Percentiles rank a stretch among this genome's conserved stretches.
These are phyloP conservation scores for Penicillium arizonense DNA, from an alignment of 495 filamentous ascomycete species.

Conservation along the genomic window DNA sequence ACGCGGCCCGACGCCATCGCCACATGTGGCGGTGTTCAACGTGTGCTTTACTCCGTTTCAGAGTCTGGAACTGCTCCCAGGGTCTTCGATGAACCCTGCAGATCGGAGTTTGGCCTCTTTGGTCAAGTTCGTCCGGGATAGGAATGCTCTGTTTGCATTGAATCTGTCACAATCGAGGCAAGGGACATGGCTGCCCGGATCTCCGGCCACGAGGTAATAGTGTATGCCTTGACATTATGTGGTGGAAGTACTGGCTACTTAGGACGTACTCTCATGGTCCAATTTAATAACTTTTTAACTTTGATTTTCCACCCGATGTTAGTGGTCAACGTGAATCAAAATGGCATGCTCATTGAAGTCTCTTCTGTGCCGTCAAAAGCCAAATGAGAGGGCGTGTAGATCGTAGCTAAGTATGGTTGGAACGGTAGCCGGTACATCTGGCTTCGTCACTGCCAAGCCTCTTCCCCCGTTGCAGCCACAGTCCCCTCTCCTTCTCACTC, in stretches of 20 bases:
- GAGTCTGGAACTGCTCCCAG: too few relatives aligned
- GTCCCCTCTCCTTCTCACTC: slow-evolving; percentile 18
- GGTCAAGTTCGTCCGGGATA: neutral
- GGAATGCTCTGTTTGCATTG: neutral
- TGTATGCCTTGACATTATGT: neutral
- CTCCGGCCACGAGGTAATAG: slow-evolving; percentile 6
- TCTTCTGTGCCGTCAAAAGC: neutral
- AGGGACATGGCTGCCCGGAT: neutral
- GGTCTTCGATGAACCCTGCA: too few relatives aligned
- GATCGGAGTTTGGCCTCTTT: neutral
- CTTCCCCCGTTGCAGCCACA: slow-evolving; percentile 31
- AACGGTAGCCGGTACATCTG: neutral
- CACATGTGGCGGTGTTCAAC: slow-evolving; percentile 4
- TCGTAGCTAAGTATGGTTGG: neutral
- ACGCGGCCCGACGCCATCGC: neutral
- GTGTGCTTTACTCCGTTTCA: too few relatives aligned
- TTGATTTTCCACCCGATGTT: too few relatives aligned
- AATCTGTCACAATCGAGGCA: neutral
- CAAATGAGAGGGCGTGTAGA: neutral
- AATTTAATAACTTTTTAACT: too few relatives aligned
- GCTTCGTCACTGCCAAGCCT: slow-evolving; percentile 36
- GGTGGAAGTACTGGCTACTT: too few relatives aligned
- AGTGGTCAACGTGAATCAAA: neutral
- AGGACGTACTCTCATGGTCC: too few relatives aligned
- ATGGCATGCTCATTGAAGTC: neutral